A percentile compares a stretch with the other conserved stretches of the same genome.
Evolutionary conservation across 129 eudicot genomes (phyloP).

Genomic region (Saposhnikovia divaricata): DNA sequence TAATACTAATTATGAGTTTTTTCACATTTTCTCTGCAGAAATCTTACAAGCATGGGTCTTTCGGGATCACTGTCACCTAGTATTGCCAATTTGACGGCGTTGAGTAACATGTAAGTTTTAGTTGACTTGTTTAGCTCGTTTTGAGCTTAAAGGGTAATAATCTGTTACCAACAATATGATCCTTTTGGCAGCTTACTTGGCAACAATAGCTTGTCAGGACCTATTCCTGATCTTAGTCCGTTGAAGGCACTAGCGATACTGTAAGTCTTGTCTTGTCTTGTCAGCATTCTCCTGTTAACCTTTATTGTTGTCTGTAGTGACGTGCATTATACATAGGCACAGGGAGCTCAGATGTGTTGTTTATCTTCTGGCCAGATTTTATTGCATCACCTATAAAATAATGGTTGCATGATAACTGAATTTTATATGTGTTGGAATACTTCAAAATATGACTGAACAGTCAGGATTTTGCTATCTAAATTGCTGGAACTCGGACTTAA

Average conservation of each 20-base stretch:
- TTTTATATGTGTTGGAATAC: neutral
- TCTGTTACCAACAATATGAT: constrained; percentile 14
- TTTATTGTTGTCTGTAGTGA: neutral
- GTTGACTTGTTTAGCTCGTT: constrained; percentile 3
- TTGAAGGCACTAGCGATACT: constrained; percentile 42
- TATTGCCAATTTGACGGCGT: constrained; percentile 57
- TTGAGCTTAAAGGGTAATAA: neutral
- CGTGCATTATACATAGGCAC: neutral
- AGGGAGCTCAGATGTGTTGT: neutral
- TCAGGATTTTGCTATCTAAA: neutral
- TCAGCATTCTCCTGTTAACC: neutral
- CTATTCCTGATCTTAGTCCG: constrained; percentile 51
- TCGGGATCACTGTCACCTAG: constrained; percentile 59
- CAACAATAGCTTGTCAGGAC: constrained; percentile 57
- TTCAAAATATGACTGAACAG: constrained; percentile 2
- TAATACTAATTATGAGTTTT: neutral
- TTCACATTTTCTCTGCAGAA: constrained; percentile 32
- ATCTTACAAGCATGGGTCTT: constrained; percentile 62
- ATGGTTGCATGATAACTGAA: neutral
- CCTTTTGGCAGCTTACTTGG: constrained; percentile 59
- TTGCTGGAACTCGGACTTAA: neutral
- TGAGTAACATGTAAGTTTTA: constrained; percentile 48
- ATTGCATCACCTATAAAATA: neutral
- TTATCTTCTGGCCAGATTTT: neutral
- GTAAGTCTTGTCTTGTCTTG: constrained; percentile 31